Percentiles rank a stretch among this genome's conserved stretches.
Conservation (phyloP, 2,329 filamentous ascomycete species). For the Bipolaris sorokiniana region DNA sequence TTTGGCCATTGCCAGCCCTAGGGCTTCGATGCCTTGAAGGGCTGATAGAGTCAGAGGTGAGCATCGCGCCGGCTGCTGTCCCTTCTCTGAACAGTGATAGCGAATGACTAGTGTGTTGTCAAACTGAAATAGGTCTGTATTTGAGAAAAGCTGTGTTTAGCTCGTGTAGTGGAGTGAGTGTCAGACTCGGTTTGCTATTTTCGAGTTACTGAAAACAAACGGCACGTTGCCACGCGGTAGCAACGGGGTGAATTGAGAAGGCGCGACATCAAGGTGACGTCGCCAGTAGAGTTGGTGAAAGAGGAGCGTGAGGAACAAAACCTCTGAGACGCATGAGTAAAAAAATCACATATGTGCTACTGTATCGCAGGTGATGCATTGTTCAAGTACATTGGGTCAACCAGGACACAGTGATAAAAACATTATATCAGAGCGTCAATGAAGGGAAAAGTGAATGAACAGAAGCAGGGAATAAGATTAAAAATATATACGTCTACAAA, state of each 20-base stretch:
- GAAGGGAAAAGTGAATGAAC: neutral
- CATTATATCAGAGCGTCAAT: neutral
- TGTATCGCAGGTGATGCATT: neutral
- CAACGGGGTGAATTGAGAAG: conserved; percentile 14
- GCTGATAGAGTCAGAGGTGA: neutral
- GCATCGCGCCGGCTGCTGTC: neutral
- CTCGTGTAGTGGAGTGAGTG: conserved; percentile 1
- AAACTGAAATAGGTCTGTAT: neutral
- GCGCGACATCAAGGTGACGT: conserved; percentile 20
- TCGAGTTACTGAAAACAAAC: conserved; percentile 27
- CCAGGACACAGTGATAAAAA: neutral
- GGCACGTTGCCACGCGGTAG: conserved; percentile 8
- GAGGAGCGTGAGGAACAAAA: neutral
- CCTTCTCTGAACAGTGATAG: neutral
- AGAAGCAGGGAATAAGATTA: neutral
- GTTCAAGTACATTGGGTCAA: neutral
- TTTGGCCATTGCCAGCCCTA: conserved; percentile 22
- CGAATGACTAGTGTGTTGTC: neutral
- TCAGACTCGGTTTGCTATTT: conserved; percentile 13
- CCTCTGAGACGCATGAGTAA: neutral
- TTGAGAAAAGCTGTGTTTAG: neutral
- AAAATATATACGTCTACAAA: conserved; percentile 12
- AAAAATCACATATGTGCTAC: neutral
- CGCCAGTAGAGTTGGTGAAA: neutral
- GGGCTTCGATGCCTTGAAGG: conserved; percentile 9